Conservation (phyloP, 768 basidiomycete genomes). For the Kwoniella botswanensis region DNA sequence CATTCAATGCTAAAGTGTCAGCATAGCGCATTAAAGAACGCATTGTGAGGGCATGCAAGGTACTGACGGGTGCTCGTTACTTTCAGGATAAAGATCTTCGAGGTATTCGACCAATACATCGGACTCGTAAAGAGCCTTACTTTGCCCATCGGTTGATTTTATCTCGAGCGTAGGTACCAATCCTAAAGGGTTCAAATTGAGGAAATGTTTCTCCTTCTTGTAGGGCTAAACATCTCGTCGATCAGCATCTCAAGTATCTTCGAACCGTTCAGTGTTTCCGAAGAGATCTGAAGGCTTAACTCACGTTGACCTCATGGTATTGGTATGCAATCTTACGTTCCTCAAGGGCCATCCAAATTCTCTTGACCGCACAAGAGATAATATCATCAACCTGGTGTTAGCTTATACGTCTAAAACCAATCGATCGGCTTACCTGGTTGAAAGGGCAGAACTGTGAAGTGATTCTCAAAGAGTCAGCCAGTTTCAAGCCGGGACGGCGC, state of each 20-base stretch:
- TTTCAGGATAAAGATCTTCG: conserved; percentile 67
- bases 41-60: conserved; percentile 52
- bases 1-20: conserved; percentile 58
- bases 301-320: conserved; percentile 36
- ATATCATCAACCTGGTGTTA: background rate
- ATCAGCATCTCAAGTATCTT: background rate
- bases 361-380: conserved; percentile 32
- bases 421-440: conserved; percentile 62
- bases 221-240: conserved; percentile 62
- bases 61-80: conserved; percentile 60
- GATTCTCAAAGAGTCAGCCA: background rate
- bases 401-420: background rate
- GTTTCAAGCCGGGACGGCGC: background rate
- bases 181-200: conserved; percentile 82
- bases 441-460: conserved; percentile 72
- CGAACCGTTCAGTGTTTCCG: background rate
- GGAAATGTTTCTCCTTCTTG: conserved; percentile 73
- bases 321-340: conserved; percentile 73
- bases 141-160: conserved; percentile 33
- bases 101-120: conserved; percentile 78
- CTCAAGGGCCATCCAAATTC: conserved; percentile 78
- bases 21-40: background rate
- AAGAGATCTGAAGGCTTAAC: background rate
- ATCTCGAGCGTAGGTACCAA: conserved; percentile 71
- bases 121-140: conserved; percentile 73